Evolutionary conservation across 2,329 filamentous ascomycete species (phyloP).

Genomic region (Blastomyces parvus): DNA sequence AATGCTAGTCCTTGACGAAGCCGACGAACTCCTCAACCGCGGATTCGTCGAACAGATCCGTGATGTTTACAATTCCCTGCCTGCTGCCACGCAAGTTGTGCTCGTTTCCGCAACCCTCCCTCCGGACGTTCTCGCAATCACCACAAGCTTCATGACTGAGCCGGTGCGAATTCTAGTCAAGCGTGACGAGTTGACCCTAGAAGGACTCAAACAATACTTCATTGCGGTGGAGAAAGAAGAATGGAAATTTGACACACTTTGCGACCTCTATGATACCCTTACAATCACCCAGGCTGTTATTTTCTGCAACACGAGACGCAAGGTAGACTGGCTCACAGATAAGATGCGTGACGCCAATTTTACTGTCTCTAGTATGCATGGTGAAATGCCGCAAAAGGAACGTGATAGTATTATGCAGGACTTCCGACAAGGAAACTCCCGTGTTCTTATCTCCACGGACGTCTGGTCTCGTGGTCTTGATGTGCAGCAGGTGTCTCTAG

Average conservation of each 20-base stretch:
- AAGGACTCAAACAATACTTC: constrained; percentile 97
- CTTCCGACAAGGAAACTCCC: constrained; percentile 90
- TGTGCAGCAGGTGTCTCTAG: constrained; percentile 93
- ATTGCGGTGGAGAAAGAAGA: constrained; percentile 99
- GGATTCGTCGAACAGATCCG: constrained; percentile 98
- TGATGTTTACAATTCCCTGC: constrained; percentile 94
- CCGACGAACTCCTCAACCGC: constrained; percentile 74
- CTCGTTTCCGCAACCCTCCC: constrained; percentile 94
- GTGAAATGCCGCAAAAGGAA: constrained; percentile 97
- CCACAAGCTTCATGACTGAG: constrained; percentile 99
- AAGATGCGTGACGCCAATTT: constrained; percentile 99
- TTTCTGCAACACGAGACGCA: constrained; percentile 97
- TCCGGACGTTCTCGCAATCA: constrained; percentile 98
- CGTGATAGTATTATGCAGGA: constrained; percentile 99
- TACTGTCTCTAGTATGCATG: constrained; percentile 97
- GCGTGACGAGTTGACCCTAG: constrained; percentile 95
- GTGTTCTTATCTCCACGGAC: constrained; percentile 93
- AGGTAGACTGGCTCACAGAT: constrained; percentile 98
- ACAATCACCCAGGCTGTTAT: constrained; percentile 99
- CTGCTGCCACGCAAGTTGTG: constrained; percentile 94
- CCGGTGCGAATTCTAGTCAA: constrained; percentile 94
- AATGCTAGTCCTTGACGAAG: constrained; percentile 68
- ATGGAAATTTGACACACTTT: constrained; percentile 98
- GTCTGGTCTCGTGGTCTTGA: constrained; percentile 98
- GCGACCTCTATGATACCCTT: constrained; percentile 95